Conservation (phyloP, 2,329 filamentous ascomycete species). For the Myriangium duriaei region DNA sequence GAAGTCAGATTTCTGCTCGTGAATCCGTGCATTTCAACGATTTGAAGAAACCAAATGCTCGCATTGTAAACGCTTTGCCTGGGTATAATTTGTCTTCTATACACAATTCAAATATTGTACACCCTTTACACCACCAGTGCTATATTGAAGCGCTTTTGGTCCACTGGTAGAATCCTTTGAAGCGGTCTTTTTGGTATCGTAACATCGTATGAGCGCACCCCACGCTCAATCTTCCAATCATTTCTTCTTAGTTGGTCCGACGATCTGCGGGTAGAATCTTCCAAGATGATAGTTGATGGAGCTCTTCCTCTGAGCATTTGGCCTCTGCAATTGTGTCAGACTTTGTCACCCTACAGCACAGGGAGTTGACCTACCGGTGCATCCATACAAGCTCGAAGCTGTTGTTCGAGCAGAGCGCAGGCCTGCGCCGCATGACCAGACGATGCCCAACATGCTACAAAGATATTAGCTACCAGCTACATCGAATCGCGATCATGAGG, state of each 20-base stretch:
- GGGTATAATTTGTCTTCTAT: background rate
- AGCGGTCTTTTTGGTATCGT: background rate
- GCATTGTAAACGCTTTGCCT: no score
- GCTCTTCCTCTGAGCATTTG: conserved; percentile 49
- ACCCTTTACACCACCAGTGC: background rate
- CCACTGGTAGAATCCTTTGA: no score
- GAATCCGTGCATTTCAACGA: no score
- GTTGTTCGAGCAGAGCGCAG: conserved; percentile 47
- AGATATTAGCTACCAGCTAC: background rate
- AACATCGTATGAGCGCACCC: background rate
- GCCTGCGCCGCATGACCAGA: conserved; percentile 54
- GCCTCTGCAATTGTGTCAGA: conserved; percentile 34
- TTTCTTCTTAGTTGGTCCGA: conserved; percentile 56
- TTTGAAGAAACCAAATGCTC: no score
- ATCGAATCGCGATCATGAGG: background rate
- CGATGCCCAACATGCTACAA: conserved; percentile 70
- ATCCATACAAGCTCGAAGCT: conserved; percentile 65
- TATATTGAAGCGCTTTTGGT: background rate
- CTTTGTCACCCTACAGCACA: conserved; percentile 7
- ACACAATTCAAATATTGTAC: no score
- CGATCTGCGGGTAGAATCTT: conserved; percentile 62
- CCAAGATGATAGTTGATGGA: conserved; percentile 85
- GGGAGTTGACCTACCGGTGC: conserved; percentile 43
- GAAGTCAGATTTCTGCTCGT: no score
- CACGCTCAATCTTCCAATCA: conserved; percentile 20